Evolutionary conservation across 78 protist genomes (phyloP), one percentile per base, ranked within the genome.

Genomic region (Dictyostelium citrinum): DNA sequence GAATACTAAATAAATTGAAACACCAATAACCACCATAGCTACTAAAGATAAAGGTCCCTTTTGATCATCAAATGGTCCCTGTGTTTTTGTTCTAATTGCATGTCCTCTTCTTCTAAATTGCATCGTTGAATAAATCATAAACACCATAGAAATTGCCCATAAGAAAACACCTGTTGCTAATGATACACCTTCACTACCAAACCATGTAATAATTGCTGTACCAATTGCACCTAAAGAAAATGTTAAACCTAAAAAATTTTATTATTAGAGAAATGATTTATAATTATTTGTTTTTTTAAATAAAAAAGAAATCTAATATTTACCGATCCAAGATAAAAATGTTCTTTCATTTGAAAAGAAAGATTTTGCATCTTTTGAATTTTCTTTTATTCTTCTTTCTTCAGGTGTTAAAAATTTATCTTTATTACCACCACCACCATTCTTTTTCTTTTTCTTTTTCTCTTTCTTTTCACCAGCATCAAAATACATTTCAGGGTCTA

Each of bases 11-110:
- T 88, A 88, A n/a, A 88, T 88, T 37, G 93, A 58, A 24, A 88
- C 93, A 60, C 93, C 93, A 31, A 88, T 24, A 11, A 88, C 85
- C 2, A 88, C 93, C 93, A 88, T 88, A 7, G 61, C 80, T 0
- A 88, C 85, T 22, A 88, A 64, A n/a, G 93, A 67, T 1, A 88
- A 14, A 37, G 93, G 93, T 33, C 93, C 93, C 37, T 78, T 88
- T 78, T 88, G 93, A 39, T 88, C 93, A 78, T 88, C 93, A 43
- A 88, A 88, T 64, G 93, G 93, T 35, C 93, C 93, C 49, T 88
- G 93, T 11, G 93, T 88, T 31, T 88, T 88, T 7, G 70, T 88
- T 43, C 93, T 33, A 67, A 88, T 88, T 5, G 93, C 93, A 45
- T 78, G 45, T 6, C 93, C 93, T 64, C 93, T 55, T 31, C 93